These are phyloP conservation scores for Aspergillus campestris DNA, from an alignment of 495 filamentous ascomycete species.

Conservation along the genomic window DNA sequence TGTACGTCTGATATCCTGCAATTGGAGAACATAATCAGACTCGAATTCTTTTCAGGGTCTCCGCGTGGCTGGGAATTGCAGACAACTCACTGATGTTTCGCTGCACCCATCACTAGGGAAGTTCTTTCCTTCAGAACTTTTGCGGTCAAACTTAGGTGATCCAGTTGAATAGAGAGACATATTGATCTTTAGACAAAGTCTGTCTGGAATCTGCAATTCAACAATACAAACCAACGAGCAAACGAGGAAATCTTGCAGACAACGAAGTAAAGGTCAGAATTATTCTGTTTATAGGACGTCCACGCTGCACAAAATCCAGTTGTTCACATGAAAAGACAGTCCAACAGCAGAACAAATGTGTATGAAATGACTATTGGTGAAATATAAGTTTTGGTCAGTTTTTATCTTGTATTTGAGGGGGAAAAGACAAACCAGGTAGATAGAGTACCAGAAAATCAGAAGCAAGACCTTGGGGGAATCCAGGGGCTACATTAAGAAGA, in stretches of 20 bases:
- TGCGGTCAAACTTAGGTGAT: slow-evolving; percentile 18
- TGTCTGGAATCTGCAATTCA: slow-evolving; percentile 1
- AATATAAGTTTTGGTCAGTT: background rate
- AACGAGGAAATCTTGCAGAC: background rate
- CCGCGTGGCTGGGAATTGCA: background rate
- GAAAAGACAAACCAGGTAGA: slow-evolving; percentile 10
- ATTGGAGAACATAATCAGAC: too few relatives aligned
- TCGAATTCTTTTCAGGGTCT: too few relatives aligned
- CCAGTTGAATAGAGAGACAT: slow-evolving; percentile 23
- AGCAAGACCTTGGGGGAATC: slow-evolving; percentile 5
- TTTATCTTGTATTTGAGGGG: background rate
- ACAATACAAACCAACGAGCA: slow-evolving; percentile 1
- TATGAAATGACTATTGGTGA: slow-evolving; percentile 13
- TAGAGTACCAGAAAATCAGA: slow-evolving; percentile 18
- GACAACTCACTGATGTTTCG: slow-evolving; percentile 22
- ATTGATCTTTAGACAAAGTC: slow-evolving; percentile 1
- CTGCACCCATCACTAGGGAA: slow-evolving; percentile 10
- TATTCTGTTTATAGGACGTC: slow-evolving; percentile 5
- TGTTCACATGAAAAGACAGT: slow-evolving; percentile 18
- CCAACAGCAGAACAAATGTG: slow-evolving; percentile 10
- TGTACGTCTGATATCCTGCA: slow-evolving; percentile 22
- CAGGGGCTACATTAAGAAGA: slow-evolving; percentile 3
- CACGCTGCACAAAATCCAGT: slow-evolving; percentile 18
- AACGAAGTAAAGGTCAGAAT: slow-evolving; percentile 4
- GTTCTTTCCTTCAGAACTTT: slow-evolving; percentile 11